Evolutionary conservation across 352 stramenopile genomes (phyloP), one percentile per base, ranked within the genome.

Genomic region (Phytophthora fragariaefolia): DNA sequence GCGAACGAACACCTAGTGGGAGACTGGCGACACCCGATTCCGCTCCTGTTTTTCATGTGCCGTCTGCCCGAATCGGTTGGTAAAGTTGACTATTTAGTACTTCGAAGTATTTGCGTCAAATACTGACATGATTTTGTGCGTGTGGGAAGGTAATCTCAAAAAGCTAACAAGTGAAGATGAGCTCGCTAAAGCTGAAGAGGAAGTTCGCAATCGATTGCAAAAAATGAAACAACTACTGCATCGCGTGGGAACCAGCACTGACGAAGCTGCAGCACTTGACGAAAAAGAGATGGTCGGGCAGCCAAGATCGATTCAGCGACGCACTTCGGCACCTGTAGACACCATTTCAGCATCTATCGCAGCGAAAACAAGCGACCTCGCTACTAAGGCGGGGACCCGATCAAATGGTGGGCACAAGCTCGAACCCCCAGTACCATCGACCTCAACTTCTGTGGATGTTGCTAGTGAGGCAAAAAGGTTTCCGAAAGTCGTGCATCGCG

Each of bases 161-260:
- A 91, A 91, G 56, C 43, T 91, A 20, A 71, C 78, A 2, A 62
- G 65, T 22, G 58, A 65, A 22, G 52, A 66, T 24, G 84, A 93
- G 28, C 65, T 91, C 13, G 74, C 83, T 8, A 74, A 76, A 43
- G 77, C 76, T 6, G 63, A 91, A 54, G 65, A 75, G 4, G 77
- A 91, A 20, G 82, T 90, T 8, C 68, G 50, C 4, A 66, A 81
- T 50, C 74, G 80, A 1, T 63, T 92, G 3, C 65, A 87, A 15
- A 87, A 82, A 48, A 85, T 92, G 69, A 89, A 86, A 28, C 55
- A 68, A 1, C 63, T 92, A 53, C 57, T 92, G 22, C 55, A 76
- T 40, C 79, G 77, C 15, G 62, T 90, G 0, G 79, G 66, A 0
- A 69, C 54, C 24, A 43, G 28, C 1, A 45, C 32, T 10, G 36